These are phyloP conservation scores for Exophiala dermatitidis DNA, from an alignment of 2,329 filamentous ascomycete species.

Conservation along the genomic window DNA sequence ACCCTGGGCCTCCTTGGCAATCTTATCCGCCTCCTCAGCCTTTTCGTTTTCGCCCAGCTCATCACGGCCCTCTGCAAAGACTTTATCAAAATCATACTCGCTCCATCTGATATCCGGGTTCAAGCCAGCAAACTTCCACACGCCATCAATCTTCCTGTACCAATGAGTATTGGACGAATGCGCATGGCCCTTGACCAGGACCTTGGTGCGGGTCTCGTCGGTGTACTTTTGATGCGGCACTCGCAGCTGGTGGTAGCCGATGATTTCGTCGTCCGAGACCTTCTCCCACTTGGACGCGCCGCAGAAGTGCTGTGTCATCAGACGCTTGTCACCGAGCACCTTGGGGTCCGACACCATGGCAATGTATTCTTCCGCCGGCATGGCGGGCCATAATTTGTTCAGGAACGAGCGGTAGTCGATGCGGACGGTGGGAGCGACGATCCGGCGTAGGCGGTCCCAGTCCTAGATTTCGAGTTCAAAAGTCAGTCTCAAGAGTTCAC, in stretches of 20 bases:
- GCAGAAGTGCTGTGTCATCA: constrained; percentile 61
- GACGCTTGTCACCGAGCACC: constrained; percentile 54
- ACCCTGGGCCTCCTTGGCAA: constrained; percentile 23
- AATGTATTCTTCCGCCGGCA: constrained; percentile 57
- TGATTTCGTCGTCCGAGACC: constrained; percentile 27
- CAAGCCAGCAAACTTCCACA: constrained; percentile 31
- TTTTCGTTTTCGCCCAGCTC: constrained; percentile 23
- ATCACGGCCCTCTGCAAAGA: constrained; percentile 26
- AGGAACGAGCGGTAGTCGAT: constrained; percentile 65
- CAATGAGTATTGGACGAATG: constrained; percentile 34
- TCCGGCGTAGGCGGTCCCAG: constrained; percentile 36
- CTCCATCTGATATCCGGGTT: constrained; percentile 28
- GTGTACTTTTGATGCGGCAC: constrained; percentile 57
- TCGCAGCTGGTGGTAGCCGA: constrained; percentile 32
- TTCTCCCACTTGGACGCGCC: constrained; percentile 29
- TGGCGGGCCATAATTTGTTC: constrained; percentile 53
- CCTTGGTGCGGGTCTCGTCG: constrained; percentile 41
- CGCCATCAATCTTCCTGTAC: constrained; percentile 31
- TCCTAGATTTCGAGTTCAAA: constrained; percentile 28
- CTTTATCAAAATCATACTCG: constrained; percentile 29
- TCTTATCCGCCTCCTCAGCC: constrained; percentile 17
- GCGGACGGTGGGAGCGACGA: constrained; percentile 47
- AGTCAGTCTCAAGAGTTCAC: neutral
- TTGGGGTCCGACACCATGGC: constrained; percentile 50
- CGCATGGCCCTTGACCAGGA: constrained; percentile 54